phyloP scores from a whole-genome alignment of 139 green algal genomes.

The Chlorella sorokiniana region DNA sequence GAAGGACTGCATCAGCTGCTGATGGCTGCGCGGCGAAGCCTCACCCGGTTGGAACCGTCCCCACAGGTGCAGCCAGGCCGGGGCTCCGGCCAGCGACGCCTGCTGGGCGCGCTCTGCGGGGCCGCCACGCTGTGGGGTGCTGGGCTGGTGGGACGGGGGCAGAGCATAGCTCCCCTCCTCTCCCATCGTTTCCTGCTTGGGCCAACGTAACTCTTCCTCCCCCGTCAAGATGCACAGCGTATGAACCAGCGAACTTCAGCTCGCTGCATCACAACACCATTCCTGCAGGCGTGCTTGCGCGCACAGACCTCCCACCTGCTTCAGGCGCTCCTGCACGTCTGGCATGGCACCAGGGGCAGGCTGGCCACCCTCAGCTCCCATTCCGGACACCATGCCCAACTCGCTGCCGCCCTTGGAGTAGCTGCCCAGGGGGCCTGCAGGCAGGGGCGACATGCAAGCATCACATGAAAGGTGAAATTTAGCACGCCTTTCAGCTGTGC shows the following conservation, averaged over 20 bases:
- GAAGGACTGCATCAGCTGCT: too few relatives aligned
- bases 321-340: not conserved
- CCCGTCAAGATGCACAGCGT: too few relatives aligned
- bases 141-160: slow-evolving; percentile 5
- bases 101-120: too few relatives aligned
- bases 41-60: too few relatives aligned
- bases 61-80: too few relatives aligned
- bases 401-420: slow-evolving; percentile 16
- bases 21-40: too few relatives aligned
- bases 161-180: not conserved
- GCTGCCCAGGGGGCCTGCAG: not conserved
- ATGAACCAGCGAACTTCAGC: too few relatives aligned
- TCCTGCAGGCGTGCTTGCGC: too few relatives aligned
- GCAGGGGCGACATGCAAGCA: not conserved
- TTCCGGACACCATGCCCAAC: not conserved
- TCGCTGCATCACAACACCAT: too few relatives aligned
- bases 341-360: not conserved
- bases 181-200: not conserved
- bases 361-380: not conserved
- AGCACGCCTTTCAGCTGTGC: not conserved
- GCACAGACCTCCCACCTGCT: not conserved
- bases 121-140: slow-evolving; percentile 5
- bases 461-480: too few relatives aligned
- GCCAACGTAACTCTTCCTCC: too few relatives aligned
- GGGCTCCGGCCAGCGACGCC: too few relatives aligned